Conservation (phyloP, 805 yeast species). For the Candida saitoana region DNA sequence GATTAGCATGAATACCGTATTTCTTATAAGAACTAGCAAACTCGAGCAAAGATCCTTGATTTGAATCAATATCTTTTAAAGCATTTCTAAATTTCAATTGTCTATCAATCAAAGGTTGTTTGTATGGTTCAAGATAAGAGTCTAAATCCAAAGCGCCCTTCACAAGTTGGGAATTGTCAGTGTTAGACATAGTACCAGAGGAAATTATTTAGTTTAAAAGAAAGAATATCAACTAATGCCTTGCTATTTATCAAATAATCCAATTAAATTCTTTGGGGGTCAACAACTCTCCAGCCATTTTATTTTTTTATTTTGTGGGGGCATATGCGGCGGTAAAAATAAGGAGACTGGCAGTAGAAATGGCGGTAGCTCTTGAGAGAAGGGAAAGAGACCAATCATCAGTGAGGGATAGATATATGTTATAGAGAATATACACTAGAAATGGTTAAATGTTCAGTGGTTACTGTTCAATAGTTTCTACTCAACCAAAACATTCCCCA, state of each 20-base stretch:
- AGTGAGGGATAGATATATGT: too few relatives aligned
- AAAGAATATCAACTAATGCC: background rate
- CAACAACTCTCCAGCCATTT: slow-evolving; percentile 1
- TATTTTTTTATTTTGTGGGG: background rate
- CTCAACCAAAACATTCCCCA: too few relatives aligned
- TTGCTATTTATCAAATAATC: background rate
- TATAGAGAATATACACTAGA: too few relatives aligned
- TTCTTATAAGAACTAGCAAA: slow-evolving; percentile 74
- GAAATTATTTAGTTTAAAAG: background rate
- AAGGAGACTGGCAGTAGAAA: too few relatives aligned
- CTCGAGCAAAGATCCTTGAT: slow-evolving; percentile 54
- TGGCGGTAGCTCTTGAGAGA: too few relatives aligned
- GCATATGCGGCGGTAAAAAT: background rate
- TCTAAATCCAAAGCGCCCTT: slow-evolving; percentile 68
- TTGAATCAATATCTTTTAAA: slow-evolving; percentile 48
- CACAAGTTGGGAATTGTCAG: slow-evolving; percentile 16
- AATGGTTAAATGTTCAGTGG: too few relatives aligned
- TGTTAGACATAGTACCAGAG: background rate
- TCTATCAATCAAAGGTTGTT: slow-evolving; percentile 64
- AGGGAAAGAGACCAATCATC: too few relatives aligned
- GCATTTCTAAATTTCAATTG: slow-evolving; percentile 63
- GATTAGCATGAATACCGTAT: slow-evolving; percentile 72
- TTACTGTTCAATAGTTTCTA: background rate
- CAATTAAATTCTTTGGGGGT: background rate
- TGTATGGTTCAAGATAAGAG: slow-evolving; percentile 82